Evolutionary conservation across 805 yeast species (phyloP).

Genomic region (Cyberlindnera mississippiensis): DNA sequence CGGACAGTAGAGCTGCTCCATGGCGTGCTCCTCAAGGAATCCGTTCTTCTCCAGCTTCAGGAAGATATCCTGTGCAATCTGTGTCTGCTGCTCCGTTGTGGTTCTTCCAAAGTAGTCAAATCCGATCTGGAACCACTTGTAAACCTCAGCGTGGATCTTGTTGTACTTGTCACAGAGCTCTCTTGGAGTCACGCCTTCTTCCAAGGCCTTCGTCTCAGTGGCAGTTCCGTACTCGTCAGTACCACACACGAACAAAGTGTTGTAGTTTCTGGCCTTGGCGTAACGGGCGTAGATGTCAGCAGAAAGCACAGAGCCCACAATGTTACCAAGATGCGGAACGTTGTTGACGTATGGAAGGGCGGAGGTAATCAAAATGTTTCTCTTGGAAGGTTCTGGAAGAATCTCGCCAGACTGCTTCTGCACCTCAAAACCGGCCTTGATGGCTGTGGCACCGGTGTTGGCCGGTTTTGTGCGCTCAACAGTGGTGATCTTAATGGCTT

Average conservation of each 20-base stretch:
- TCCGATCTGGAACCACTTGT: conserved; percentile 95
- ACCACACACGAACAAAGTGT: conserved; percentile 86
- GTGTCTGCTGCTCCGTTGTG: conserved; percentile 86
- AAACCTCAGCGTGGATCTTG: conserved; percentile 79
- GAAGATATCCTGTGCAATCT: conserved; percentile 93
- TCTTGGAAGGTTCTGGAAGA: conserved; percentile 55
- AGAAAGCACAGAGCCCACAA: conserved; percentile 88
- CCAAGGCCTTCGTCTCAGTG: conserved; percentile 96
- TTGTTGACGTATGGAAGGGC: conserved; percentile 98
- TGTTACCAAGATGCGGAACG: conserved; percentile 97
- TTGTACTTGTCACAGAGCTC: conserved; percentile 90
- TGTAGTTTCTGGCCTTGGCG: conserved; percentile 83
- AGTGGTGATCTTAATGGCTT: conserved; percentile 44
- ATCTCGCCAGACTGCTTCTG: conserved; percentile 35
- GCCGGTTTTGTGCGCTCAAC: conserved; percentile 37
- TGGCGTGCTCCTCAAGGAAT: conserved; percentile 78
- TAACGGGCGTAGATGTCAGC: conserved; percentile 94
- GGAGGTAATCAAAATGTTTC: conserved; percentile 86
- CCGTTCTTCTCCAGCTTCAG: conserved; percentile 70
- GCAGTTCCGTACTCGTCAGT: conserved; percentile 99
- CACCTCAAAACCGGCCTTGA: conserved; percentile 26
- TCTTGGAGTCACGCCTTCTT: conserved; percentile 84
- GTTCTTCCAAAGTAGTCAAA: conserved; percentile 97
- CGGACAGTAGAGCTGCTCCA: conserved; percentile 89
- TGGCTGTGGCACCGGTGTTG: conserved; percentile 38